Percentiles rank a stretch among this genome's conserved stretches.
Evolutionary conservation across 106 monocot species (phyloP).

Genomic region (Acorus calamus): DNA sequence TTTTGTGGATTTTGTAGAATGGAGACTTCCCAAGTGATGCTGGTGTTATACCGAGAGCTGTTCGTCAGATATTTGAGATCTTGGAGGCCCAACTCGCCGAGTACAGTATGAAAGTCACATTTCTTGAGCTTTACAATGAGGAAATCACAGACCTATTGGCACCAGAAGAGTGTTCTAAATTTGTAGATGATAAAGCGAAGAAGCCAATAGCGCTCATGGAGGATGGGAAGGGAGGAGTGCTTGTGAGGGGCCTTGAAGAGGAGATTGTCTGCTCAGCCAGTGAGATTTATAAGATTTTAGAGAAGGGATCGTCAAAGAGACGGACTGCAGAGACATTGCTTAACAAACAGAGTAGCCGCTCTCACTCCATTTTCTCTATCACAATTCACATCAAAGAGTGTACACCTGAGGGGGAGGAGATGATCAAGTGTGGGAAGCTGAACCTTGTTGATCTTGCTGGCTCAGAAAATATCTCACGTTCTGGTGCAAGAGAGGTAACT

Average conservation of each 20-base stretch:
- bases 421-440: conserved; percentile 90
- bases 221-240: conserved; percentile 87
- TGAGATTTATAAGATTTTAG: conserved; percentile 85
- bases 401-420: conserved; percentile 76
- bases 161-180: conserved; percentile 36
- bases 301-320: conserved; percentile 68
- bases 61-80: conserved; percentile 41
- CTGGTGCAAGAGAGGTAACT: conserved; percentile 77
- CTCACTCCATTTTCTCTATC: conserved; percentile 89
- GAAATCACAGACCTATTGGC: conserved; percentile 18
- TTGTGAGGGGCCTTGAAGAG: conserved; percentile 85
- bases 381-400: conserved; percentile 81
- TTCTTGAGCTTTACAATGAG: conserved; percentile 59
- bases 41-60: conserved; percentile 57
- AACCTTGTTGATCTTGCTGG: conserved; percentile 98
- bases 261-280: conserved; percentile 65
- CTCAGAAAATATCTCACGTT: conserved; percentile 71
- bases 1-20: conserved; percentile 19
- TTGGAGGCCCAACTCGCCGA: conserved; percentile 45
- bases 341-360: conserved; percentile 91
- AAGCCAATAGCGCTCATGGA: conserved; percentile 90
- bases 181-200: conserved; percentile 61
- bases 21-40: conserved; percentile 47
- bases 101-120: conserved; percentile 69
- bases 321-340: conserved; percentile 77